Percentiles rank a stretch among this genome's conserved stretches.
These are phyloP conservation scores for Paramecium pentaurelia DNA, from an alignment of 73 alveolate species.

Conservation along the genomic window DNA sequence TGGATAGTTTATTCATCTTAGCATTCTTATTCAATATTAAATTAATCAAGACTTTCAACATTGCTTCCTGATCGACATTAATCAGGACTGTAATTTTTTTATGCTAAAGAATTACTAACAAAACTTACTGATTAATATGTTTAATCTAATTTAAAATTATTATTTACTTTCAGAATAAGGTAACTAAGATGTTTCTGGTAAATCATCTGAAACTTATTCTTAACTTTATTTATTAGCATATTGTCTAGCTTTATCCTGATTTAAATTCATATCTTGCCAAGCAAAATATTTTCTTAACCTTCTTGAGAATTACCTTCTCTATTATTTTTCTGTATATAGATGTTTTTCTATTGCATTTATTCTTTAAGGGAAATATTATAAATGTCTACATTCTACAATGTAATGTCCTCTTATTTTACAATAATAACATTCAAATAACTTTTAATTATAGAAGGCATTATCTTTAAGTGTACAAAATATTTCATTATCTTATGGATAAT, in stretches of 20 bases:
- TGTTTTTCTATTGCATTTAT: background rate
- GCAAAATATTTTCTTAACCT: background rate
- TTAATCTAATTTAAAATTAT: background rate
- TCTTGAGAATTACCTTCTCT: background rate
- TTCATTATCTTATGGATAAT: constrained; percentile 29
- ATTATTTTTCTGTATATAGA: background rate
- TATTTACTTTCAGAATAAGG: constrained; percentile 23
- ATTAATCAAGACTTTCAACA: background rate
- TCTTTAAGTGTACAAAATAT: background rate
- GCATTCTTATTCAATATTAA: background rate
- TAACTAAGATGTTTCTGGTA: background rate
- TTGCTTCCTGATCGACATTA: background rate
- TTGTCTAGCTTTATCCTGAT: background rate
- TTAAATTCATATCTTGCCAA: background rate
- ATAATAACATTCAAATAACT: constrained; percentile 17
- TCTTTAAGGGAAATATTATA: constrained; percentile 1
- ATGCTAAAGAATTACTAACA: background rate
- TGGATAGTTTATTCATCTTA: background rate
- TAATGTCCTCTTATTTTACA: background rate
- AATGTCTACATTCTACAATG: background rate
- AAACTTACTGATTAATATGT: constrained; percentile 2
- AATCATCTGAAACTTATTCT: background rate
- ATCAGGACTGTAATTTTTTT: constrained; percentile 1
- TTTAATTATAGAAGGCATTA: background rate
- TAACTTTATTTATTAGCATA: background rate